phyloP scores from a whole-genome alignment of 2,329 filamentous ascomycete species.

The Fusarium sacchari region DNA sequence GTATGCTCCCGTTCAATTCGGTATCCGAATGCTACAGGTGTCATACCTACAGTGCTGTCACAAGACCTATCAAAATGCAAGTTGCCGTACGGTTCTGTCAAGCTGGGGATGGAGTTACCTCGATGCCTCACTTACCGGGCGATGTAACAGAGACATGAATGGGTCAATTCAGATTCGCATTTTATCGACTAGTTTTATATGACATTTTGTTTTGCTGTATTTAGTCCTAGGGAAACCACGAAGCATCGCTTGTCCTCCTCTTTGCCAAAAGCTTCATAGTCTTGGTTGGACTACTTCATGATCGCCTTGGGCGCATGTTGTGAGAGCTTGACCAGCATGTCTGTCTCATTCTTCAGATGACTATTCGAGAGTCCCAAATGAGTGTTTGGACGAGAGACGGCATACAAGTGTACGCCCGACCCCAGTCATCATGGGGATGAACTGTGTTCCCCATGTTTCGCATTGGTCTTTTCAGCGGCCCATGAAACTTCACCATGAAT shows the following conservation, averaged over 20 bases:
- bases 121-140: conserved; percentile 5
- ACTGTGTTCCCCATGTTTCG: neutral
- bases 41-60: conserved; percentile 27
- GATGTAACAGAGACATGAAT: neutral
- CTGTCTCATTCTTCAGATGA: neutral
- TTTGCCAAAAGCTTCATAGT: neutral
- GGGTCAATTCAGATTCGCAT: neutral
- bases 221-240: neutral
- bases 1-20: neutral
- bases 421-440: neutral
- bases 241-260: conserved; percentile 11
- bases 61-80: conserved; percentile 17
- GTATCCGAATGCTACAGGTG: neutral
- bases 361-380: neutral
- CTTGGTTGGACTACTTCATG: conserved; percentile 17
- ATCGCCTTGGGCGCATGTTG: conserved; percentile 9
- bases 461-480: neutral
- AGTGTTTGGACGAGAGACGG: neutral
- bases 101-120: conserved; percentile 9
- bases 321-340: conserved; percentile 6
- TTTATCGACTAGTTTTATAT: too few relatives aligned
- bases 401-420: conserved; percentile 39
- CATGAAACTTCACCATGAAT: neutral
- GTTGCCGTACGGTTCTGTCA: conserved; percentile 13
- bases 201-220: neutral